Conservation (phyloP, 2,329 filamentous ascomycete genomes). For the Daldinia sp. region DNA sequence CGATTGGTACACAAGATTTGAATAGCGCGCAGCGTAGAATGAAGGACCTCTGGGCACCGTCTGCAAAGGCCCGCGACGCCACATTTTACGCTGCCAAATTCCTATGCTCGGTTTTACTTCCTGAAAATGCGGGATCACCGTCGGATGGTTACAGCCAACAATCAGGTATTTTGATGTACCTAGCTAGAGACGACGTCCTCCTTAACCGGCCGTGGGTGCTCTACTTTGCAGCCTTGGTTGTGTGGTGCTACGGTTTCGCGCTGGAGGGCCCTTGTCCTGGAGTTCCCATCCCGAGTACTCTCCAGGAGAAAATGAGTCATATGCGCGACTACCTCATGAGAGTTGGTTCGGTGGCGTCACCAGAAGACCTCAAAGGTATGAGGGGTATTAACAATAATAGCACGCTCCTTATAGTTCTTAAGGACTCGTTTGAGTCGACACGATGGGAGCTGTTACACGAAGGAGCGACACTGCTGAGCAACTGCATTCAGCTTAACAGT, state of each 20-base stretch:
- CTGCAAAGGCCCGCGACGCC: slow-evolving; percentile 86
- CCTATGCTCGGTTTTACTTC: slow-evolving; percentile 81
- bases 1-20: slow-evolving; percentile 84
- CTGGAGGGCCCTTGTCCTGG: slow-evolving; percentile 78
- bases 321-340: slow-evolving; percentile 82
- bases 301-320: slow-evolving; percentile 73
- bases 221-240: slow-evolving; percentile 89
- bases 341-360: slow-evolving; percentile 75
- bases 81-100: slow-evolving; percentile 93
- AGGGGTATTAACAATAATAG: slow-evolving; percentile 83
- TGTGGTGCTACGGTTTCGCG: slow-evolving; percentile 95
- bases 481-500: slow-evolving; percentile 73
- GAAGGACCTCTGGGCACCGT: slow-evolving; percentile 88
- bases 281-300: slow-evolving; percentile 61
- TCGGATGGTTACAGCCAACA: slow-evolving; percentile 49
- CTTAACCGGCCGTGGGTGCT: slow-evolving; percentile 95
- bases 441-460: slow-evolving; percentile 94
- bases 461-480: slow-evolving; percentile 79
- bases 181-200: slow-evolving; percentile 85
- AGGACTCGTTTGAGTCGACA: slow-evolving; percentile 81
- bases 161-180: slow-evolving; percentile 66
- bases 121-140: slow-evolving; percentile 56
- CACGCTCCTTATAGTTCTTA: slow-evolving; percentile 81
- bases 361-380: slow-evolving; percentile 78
- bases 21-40: slow-evolving; percentile 81